Conservation (phyloP, 345 rosid species). For the Cardiospermum halicacabum region DNA sequence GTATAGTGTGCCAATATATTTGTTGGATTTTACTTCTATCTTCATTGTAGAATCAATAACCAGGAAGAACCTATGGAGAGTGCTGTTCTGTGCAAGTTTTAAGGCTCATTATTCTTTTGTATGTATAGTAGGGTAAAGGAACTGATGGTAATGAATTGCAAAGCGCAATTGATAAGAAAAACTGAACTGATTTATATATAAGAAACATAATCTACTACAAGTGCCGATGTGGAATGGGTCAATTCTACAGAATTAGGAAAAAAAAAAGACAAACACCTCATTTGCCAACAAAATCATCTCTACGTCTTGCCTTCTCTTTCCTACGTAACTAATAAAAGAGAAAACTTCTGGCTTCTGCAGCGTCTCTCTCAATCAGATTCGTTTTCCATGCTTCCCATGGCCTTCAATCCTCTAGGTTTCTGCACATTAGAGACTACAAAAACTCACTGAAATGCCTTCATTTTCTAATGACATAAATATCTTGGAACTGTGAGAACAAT, state of each 20-base stretch:
- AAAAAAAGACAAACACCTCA: slow-evolving; percentile 3
- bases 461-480: background rate
- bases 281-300: background rate
- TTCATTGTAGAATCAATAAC: too few relatives aligned
- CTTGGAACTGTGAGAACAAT: background rate
- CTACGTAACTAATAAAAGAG: slow-evolving; percentile 3
- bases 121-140: too few relatives aligned
- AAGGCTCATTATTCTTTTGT: too few relatives aligned
- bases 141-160: too few relatives aligned
- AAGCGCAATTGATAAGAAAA: too few relatives aligned
- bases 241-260: slow-evolving; percentile 11
- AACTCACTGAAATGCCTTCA: background rate
- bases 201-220: background rate
- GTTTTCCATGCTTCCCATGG: slow-evolving; percentile 60
- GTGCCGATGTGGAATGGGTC: background rate
- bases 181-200: too few relatives aligned
- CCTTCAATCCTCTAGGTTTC: slow-evolving; percentile 64
- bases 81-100: too few relatives aligned
- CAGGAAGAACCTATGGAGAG: too few relatives aligned
- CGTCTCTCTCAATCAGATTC: slow-evolving; percentile 35
- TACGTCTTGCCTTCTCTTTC: slow-evolving; percentile 1
- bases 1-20: background rate
- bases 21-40: background rate
- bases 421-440: slow-evolving; percentile 14
- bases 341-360: background rate